phyloP scores from a whole-genome alignment of 2,329 filamentous ascomycete genomes.

The Aureobasidium sp. region DNA sequence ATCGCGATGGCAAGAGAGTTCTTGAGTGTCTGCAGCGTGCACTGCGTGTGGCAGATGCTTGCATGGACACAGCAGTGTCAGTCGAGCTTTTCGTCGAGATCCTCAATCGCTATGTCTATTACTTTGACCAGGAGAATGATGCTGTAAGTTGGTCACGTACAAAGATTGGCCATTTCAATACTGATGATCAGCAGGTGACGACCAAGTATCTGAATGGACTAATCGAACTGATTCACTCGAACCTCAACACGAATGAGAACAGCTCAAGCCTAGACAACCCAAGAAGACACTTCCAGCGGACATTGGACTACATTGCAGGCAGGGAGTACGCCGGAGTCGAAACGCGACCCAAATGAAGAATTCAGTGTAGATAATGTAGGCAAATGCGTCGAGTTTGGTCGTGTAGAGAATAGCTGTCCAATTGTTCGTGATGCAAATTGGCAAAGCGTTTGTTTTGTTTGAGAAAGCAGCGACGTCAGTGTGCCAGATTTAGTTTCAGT shows the following conservation, averaged over 20 bases:
- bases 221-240: constrained; percentile 96
- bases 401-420: neutral
- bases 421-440: neutral
- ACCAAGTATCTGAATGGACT: constrained; percentile 97
- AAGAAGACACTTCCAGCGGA: constrained; percentile 88
- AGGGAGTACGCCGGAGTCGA: constrained; percentile 92
- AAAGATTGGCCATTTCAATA: neutral
- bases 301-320: constrained; percentile 84
- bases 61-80: constrained; percentile 96
- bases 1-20: constrained; percentile 94
- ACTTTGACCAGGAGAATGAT: constrained; percentile 98
- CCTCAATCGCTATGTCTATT: constrained; percentile 95
- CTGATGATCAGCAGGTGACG: constrained; percentile 54
- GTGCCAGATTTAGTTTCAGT: neutral
- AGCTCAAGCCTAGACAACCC: constrained; percentile 79
- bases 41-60: constrained; percentile 91
- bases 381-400: neutral
- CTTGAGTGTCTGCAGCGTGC: constrained; percentile 94
- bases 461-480: constrained; percentile 3
- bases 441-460: constrained; percentile 10
- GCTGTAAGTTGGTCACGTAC: constrained; percentile 50
- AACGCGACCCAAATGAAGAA: constrained; percentile 48
- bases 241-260: constrained; percentile 79
- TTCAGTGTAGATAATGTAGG: constrained; percentile 10
- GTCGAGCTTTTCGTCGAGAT: constrained; percentile 99